These are phyloP conservation scores for Talaromyces funiculosus DNA, from an alignment of 2,329 filamentous ascomycete species.

Conservation along the genomic window DNA sequence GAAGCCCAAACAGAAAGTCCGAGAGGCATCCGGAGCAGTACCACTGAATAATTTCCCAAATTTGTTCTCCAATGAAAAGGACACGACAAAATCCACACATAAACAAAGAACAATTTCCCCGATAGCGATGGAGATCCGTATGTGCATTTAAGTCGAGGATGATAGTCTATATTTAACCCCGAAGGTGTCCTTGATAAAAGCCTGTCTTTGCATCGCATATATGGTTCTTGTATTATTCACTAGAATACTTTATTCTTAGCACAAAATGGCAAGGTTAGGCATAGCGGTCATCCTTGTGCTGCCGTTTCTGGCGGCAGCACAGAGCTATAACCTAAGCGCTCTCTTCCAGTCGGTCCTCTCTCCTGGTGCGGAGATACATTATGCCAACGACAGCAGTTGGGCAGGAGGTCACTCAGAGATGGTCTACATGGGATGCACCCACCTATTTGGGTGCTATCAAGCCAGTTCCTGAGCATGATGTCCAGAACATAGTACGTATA, in stretches of 20 bases:
- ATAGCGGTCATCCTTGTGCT: neutral
- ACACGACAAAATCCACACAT: neutral
- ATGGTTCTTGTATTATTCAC: neutral
- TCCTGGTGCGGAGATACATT: neutral
- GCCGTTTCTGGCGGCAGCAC: neutral
- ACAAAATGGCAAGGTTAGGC: neutral
- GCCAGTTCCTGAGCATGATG: constrained; percentile 5
- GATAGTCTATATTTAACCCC: neutral
- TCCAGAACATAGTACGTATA: constrained; percentile 6
- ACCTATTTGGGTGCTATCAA: constrained; percentile 12
- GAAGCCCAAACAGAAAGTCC: constrained; percentile 3
- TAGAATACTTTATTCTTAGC: neutral
- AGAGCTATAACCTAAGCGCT: neutral
- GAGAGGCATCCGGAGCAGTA: neutral
- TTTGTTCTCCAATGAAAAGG: neutral
- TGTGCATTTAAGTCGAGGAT: neutral
- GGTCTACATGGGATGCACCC: constrained; percentile 7
- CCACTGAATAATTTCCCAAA: neutral
- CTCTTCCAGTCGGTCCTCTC: constrained; percentile 5
- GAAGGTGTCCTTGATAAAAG: neutral
- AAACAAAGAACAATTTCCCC: neutral
- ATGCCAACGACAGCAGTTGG: constrained; percentile 1
- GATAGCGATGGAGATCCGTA: neutral
- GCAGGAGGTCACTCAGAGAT: constrained; percentile 6
- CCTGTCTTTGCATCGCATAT: neutral